Conservation (phyloP, 345 rosid species). For the Lepidium africanum region DNA sequence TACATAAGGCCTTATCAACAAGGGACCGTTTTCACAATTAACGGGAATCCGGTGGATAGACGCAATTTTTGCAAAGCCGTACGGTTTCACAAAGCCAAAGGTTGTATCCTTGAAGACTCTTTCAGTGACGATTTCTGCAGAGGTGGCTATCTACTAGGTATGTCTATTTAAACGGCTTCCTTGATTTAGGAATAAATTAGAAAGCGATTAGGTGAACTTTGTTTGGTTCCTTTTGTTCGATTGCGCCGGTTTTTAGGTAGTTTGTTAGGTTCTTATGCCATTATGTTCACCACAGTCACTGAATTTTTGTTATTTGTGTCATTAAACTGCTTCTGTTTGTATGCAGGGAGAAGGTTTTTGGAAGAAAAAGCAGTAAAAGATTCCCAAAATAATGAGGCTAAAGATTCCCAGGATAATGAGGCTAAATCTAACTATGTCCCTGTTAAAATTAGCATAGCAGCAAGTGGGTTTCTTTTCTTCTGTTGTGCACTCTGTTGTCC, state of each 20-base stretch:
- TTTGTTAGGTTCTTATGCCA: not conserved
- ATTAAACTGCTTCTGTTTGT: conserved; percentile 12
- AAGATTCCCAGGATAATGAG: conserved; percentile 4
- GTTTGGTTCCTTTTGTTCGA: not conserved
- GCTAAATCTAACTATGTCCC: not conserved
- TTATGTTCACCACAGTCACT: not conserved
- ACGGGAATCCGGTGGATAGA: conserved; percentile 49
- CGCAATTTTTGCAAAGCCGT: conserved; percentile 49
- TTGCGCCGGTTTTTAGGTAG: not conserved
- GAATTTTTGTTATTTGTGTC: not conserved
- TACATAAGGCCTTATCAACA: conserved; percentile 38
- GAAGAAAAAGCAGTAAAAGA: conserved; percentile 28
- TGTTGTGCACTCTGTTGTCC: conserved; percentile 56
- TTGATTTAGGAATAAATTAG: not conserved
- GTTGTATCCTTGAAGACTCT: conserved; percentile 37
- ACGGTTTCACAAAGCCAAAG: conserved; percentile 36
- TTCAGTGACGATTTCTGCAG: conserved; percentile 31
- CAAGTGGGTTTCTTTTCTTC: conserved; percentile 44
- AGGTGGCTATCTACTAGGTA: conserved; percentile 43
- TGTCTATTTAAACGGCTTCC: not conserved
- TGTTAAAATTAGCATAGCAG: conserved; percentile 37
- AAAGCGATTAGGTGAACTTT: not conserved
- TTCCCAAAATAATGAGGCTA: not conserved
- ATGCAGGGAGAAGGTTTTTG: conserved; percentile 48
- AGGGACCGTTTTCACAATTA: conserved; percentile 37